A percentile compares a stretch with the other conserved stretches of the same genome.
Conservation (phyloP, 768 basidiomycete genomes). For the Boletus pseudo-olivaceus region DNA sequence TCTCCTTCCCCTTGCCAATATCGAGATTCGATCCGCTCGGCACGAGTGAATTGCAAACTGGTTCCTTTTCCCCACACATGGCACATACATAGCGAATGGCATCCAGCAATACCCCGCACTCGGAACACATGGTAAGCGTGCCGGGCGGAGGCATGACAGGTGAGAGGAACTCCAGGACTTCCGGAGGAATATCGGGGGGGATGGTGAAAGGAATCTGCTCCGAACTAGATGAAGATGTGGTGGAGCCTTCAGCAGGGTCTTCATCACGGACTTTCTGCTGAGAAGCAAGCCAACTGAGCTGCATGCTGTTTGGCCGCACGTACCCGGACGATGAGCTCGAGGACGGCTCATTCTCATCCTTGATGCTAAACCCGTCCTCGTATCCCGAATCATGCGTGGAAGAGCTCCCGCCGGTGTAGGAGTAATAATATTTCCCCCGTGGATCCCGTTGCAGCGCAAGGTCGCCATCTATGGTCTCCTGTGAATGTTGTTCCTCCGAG, state of each 20-base stretch:
- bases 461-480: constrained; percentile 52
- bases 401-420: constrained; percentile 53
- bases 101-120: constrained; percentile 71
- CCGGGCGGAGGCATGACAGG: constrained; percentile 51
- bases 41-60: constrained; percentile 26
- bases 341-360: constrained; percentile 30
- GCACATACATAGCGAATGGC: constrained; percentile 89
- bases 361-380: constrained; percentile 45
- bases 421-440: constrained; percentile 74
- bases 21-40: constrained; percentile 10
- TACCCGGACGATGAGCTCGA: constrained; percentile 29
- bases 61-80: constrained; percentile 77
- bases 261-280: constrained; percentile 41
- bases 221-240: constrained; percentile 12
- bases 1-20: constrained; percentile 48
- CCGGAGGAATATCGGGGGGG: constrained; percentile 41
- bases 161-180: constrained; percentile 51
- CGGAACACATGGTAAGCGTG: constrained; percentile 76
- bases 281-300: constrained; percentile 60
- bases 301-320: constrained; percentile 62
- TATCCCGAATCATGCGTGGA: constrained; percentile 52
- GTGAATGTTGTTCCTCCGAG: constrained; percentile 30
- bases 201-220: constrained; percentile 19
- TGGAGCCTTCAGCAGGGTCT: constrained; percentile 8
- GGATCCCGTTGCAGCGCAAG: constrained; percentile 64